phyloP scores from a whole-genome alignment of 257 asterid genomes.

The Gynochthodes officinalis region DNA sequence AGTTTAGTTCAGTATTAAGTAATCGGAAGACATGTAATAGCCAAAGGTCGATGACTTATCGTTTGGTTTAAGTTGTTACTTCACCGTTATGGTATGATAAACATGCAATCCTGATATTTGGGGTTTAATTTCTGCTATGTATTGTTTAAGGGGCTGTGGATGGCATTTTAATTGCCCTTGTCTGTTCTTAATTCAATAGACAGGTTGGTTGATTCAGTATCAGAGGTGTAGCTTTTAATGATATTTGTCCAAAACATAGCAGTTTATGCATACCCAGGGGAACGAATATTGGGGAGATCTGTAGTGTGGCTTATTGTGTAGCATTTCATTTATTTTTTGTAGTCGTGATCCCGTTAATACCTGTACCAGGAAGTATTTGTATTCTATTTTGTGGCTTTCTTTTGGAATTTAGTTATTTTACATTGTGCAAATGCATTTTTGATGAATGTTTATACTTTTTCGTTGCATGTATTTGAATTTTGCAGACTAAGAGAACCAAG shows the following conservation, averaged over 20 bases:
- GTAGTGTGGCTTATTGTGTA: not conserved
- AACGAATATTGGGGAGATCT: not conserved
- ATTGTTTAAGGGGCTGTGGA: not conserved
- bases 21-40: not conserved
- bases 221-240: not conserved
- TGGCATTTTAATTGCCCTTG: not conserved
- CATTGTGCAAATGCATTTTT: not conserved
- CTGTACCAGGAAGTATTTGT: not conserved
- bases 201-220: not conserved
- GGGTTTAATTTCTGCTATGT: not conserved
- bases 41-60: not conserved
- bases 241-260: not conserved
- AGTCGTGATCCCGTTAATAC: not conserved
- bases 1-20: not conserved
- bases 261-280: not conserved
- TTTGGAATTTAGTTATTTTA: not conserved
- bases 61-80: not conserved
- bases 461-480: not conserved
- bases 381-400: not conserved
- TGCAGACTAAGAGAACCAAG: constrained; percentile 63
- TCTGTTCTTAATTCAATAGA: not conserved
- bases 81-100: not conserved
- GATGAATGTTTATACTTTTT: not conserved
- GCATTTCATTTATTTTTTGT: not conserved
- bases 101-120: not conserved